Evolutionary conservation across 805 yeast genomes (phyloP), one percentile per base, ranked within the genome.

Genomic region (Lipomyces yamanashiensis): DNA sequence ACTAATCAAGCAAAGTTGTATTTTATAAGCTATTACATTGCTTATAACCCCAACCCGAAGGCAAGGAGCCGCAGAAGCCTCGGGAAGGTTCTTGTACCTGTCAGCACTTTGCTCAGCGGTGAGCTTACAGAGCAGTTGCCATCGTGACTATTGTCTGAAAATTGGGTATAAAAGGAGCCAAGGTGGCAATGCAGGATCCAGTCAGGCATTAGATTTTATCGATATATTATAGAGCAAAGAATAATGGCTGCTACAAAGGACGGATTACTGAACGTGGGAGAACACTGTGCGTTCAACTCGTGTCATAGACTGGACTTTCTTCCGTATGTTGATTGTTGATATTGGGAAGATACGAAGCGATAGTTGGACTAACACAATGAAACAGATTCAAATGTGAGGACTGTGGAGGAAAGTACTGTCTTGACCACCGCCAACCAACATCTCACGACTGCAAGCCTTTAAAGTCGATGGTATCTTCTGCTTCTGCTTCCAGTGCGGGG

Each of bases 231-330:
- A 21, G 28, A 23, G 17, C 50, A 23, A 1, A 15, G 54, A 9
- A 52, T 23, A 21, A 62, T 63, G 67, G 68, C 67, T 7, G 57
- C 67, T 23, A 54, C 59, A 7, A 40, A 66, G 15, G 63, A 70
- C 39, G 73, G 74, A 28, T 61, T 85, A 66, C 75, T 86, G 73
- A 82, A 86, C 54, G 80, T 86, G 6, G 89, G 89, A n/a, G 74
- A 80, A 62, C 84, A 84, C 69, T 86, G 89, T 72, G 69, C 73
- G 34, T 74, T 56, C 34, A 36, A 36, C 3, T 17, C 79, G 17
- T 86, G 89, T 71, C 76, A 80, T 52, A 78, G 77, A 64, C 74
- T 85, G 7, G 89, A 86, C 71, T 86, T 85, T 67, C 74, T 86
- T 36, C 89, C 89, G 17, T 65, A 54, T 28, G 68, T 52, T 2